Base-by-base conservation (phyloP, 176 grass and related monocot genomes). In the Oryza nivara region DNA sequence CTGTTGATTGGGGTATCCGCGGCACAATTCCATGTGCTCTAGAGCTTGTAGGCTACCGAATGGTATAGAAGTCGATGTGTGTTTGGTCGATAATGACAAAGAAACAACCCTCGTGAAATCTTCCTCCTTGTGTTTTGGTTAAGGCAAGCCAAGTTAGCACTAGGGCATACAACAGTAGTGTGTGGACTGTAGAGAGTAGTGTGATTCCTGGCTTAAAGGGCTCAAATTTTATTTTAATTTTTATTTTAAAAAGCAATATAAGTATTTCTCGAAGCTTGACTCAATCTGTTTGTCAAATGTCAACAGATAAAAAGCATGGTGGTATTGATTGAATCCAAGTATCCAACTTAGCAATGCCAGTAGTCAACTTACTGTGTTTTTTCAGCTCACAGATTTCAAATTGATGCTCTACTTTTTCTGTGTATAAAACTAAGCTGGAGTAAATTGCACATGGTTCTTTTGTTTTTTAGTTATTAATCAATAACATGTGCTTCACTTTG, bases 301-400 rank as follows among this genome's bases (percentile, higher is more conserved):
- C 65, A 41, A 76, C 2, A 10, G 20, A 52, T 41, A 41, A 41
- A 65, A 52, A 1, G 51, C 44, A 23, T 65, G 12, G 32, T 82
- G 32, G 15, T 70, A 71, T 76, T 6, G 52, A 85, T 40, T n/a
- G 4, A 63, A 43, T 81, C 43, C 65, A 65, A 35, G 34, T 65
- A 43, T 81, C 43, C 65, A 65, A 15, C 54, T 44, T 68, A 38
- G 9, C 5, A 6, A 65, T 67, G 17, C 61, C 35, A 46, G 4
- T 1, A 14, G 44, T 78, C 45, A 56, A 52, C 78, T 73, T 73
- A 10, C 20, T 67, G 47, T 23, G 28, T 58, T 58, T 68, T 84
- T 74, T 66, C 7, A 54, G n/a, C 66, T 68, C 25, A 19, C 1
- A 3, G 20, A 67, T 88, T 43, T 68, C 22, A 8, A 60, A 2